These are phyloP conservation scores for Phlyctochytrium bullatum DNA, from an alignment of 192 early-diverging fungal genomes.

Conservation along the genomic window DNA sequence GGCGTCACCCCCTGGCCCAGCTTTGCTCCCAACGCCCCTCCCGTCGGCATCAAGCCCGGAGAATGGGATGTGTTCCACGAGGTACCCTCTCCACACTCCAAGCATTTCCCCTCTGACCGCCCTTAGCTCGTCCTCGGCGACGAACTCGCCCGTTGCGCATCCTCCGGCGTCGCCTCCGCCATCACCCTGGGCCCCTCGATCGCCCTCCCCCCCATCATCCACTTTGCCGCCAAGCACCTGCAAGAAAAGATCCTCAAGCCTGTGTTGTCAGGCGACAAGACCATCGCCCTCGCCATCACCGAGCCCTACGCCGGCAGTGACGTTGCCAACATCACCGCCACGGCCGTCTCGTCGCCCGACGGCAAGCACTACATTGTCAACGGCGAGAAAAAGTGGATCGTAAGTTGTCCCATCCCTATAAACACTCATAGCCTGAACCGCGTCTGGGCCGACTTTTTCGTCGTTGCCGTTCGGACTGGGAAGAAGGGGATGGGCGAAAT, in stretches of 20 bases:
- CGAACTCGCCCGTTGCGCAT: slow-evolving; percentile 16
- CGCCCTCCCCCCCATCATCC: slow-evolving; percentile 68
- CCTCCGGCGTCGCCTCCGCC: slow-evolving; percentile 39
- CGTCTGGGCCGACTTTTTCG: slow-evolving; percentile 75
- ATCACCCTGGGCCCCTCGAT: slow-evolving; percentile 60
- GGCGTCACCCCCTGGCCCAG: slow-evolving; percentile 39
- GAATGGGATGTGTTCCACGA: slow-evolving; percentile 70
- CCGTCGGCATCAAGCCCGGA: slow-evolving; percentile 46
- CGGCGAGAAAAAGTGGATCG: slow-evolving; percentile 64
- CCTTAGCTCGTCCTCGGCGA: slow-evolving; percentile 18
- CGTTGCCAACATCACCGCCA: slow-evolving; percentile 62
- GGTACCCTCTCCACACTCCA: slow-evolving; percentile 9
- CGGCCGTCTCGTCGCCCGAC: slow-evolving; percentile 52
- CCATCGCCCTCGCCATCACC: slow-evolving; percentile 70
- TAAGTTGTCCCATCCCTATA: background rate
- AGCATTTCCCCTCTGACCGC: background rate
- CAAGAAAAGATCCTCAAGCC: slow-evolving; percentile 56
- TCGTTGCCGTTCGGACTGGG: slow-evolving; percentile 72
- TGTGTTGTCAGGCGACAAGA: slow-evolving; percentile 64
- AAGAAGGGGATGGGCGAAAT: slow-evolving; percentile 69
- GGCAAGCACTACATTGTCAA: slow-evolving; percentile 66
- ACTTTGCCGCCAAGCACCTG: slow-evolving; percentile 60
- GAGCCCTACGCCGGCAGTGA: slow-evolving; percentile 62
- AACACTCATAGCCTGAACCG: slow-evolving; percentile 49
- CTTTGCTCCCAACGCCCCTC: slow-evolving; percentile 28